These are phyloP conservation scores for Trypanosoma avium DNA, from an alignment of 208 protist genomes.

Conservation along the genomic window DNA sequence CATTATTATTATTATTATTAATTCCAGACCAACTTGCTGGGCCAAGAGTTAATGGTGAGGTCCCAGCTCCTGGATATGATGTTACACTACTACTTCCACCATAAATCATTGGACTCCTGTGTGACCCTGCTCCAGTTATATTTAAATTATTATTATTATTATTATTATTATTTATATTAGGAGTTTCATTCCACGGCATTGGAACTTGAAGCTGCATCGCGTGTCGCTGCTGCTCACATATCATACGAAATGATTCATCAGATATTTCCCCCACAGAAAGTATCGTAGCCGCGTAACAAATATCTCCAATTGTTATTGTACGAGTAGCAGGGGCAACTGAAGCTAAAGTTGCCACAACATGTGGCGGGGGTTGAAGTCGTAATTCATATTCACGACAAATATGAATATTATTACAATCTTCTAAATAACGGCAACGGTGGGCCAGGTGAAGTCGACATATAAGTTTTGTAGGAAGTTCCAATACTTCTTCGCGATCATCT, in stretches of 20 bases:
- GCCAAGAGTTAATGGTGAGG: background rate
- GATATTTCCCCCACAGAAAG: conserved; percentile 68
- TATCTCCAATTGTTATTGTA: conserved; percentile 72
- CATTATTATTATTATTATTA: conserved; percentile 2
- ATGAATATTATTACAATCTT: conserved; percentile 93
- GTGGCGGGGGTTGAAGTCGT: conserved; percentile 70
- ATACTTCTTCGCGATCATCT: conserved; percentile 33
- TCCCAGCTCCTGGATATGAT: background rate
- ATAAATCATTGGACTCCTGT: conserved; percentile 21
- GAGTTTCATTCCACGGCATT: background rate
- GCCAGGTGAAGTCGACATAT: conserved; percentile 87
- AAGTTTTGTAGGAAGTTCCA: conserved; percentile 79
- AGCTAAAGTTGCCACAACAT: conserved; percentile 52
- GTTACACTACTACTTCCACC: conserved; percentile 28
- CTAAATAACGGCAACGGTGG: conserved; percentile 87
- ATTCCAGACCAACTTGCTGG: background rate
- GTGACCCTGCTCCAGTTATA: too few relatives aligned
- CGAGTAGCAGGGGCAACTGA: conserved; percentile 50
- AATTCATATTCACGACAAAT: conserved; percentile 86
- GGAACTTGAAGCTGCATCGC: background rate
- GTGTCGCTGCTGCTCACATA: conserved; percentile 57
- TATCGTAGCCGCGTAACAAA: conserved; percentile 64
- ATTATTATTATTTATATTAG: too few relatives aligned
- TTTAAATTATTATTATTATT: too few relatives aligned
- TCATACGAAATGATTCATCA: conserved; percentile 67